These are phyloP conservation scores for Syzygium grande DNA, from an alignment of 345 rosid genomes.

Conservation along the genomic window DNA sequence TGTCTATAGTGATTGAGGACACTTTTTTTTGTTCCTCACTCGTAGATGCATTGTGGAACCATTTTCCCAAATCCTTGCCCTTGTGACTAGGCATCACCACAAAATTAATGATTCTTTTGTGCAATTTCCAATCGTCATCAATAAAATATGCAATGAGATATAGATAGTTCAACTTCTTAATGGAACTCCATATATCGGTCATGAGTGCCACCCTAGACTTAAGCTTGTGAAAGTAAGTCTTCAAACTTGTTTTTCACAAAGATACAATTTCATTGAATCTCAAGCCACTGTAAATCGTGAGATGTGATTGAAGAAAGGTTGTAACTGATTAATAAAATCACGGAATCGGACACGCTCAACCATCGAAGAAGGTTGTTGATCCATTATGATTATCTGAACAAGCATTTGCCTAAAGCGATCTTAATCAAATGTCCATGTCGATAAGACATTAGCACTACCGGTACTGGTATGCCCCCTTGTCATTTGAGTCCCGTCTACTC, in stretches of 20 bases:
- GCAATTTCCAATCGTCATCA: background rate
- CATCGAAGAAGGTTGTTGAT: background rate
- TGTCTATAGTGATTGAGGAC: background rate
- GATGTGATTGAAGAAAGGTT: background rate
- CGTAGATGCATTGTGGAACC: background rate
- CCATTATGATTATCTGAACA: background rate
- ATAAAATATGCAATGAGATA: background rate
- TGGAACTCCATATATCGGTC: background rate
- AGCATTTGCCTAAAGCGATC: background rate
- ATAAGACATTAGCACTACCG: background rate
- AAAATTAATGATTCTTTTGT: background rate
- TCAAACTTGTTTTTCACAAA: background rate
- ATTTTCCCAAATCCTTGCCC: background rate
- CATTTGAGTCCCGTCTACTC: background rate
- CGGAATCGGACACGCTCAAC: fast-evolving
- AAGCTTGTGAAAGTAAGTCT: background rate
- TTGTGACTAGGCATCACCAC: background rate
- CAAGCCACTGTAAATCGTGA: background rate
- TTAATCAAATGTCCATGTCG: background rate
- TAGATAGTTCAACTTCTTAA: background rate
- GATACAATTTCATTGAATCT: background rate
- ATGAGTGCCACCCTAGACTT: background rate
- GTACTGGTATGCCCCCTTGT: background rate
- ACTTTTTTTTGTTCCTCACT: background rate
- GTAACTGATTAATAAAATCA: background rate